Base-by-base conservation (phyloP, 805 yeast species). In the Teunomyces tritomae region DNA sequence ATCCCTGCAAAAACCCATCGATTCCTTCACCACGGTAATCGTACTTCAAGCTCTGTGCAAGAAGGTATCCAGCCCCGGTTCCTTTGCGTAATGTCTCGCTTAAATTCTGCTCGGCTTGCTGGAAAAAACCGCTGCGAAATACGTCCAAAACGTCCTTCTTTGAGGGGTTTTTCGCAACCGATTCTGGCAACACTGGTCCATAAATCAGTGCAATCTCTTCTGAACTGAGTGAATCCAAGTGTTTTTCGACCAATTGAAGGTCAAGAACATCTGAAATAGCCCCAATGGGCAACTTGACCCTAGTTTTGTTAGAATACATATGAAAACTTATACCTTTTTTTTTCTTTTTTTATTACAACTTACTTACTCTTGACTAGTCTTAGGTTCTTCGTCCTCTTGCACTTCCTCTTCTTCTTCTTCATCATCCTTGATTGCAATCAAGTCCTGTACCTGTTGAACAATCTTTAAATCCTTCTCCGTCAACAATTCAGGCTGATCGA, bases 401-500 rank as follows among this genome's bases (percentile, higher is more conserved):
- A 44, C 53, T 14, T 50, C 55, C 14, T 55, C 63, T n/a, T 61
- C 65, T 13, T 66, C 72, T 4, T 63, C 68, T 10, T 60, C 70
- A 8, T 65, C 73, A 4, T 65, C 81, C 32, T 64, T 76, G 16
- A 65, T 67, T 3, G 67, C 58, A 50, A 82, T 73, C 47, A 81
- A 60, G 28, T 76, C 76, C 49, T 76, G 67, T 41, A 86, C 74
- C 54, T 73, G 71, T 16, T 64, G 70, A 34, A 76, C 57, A 33
- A 84, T 68, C 40, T 72, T 73, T 51, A 65, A 57, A 62, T 89
- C 96, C 54, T 78, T 77, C 28, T 65, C 77, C 26, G 85, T 80
- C 67, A 85, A 78, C 59, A 76, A 76, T 45, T 70, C 69, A 36
- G 75, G 75, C 44, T 78, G 78, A 52, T 84, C 86, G 48, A 83